Percentiles rank a stretch among this genome's conserved stretches.
These are phyloP conservation scores for Daldinia vernicosa DNA, from an alignment of 495 filamentous ascomycete genomes.

Conservation along the genomic window DNA sequence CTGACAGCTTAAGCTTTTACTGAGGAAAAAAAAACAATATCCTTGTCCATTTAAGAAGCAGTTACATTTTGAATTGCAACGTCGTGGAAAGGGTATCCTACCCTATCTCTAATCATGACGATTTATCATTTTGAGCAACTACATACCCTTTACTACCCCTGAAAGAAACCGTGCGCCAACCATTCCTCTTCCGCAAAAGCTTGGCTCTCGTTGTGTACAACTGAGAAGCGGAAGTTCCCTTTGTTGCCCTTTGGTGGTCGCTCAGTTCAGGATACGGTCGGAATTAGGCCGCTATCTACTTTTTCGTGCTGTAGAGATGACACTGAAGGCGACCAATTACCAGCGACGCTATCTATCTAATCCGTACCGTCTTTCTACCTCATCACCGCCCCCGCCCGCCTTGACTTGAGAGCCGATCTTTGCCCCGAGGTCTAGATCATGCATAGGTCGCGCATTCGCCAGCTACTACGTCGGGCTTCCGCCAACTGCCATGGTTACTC, in stretches of 20 bases:
- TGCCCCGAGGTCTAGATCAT: slow-evolving; percentile 37
- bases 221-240: slow-evolving; percentile 34
- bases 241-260: slow-evolving; percentile 14
- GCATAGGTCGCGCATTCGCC: slow-evolving; percentile 42
- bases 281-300: slow-evolving; percentile 25
- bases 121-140: slow-evolving; percentile 22
- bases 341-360: slow-evolving; percentile 18
- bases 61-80: slow-evolving; percentile 22
- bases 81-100: slow-evolving; percentile 24
- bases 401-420: slow-evolving; percentile 34
- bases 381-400: slow-evolving; percentile 21
- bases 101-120: slow-evolving; percentile 13
- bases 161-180: slow-evolving; percentile 25
- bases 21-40: slow-evolving; percentile 13
- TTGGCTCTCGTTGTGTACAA: slow-evolving; percentile 24
- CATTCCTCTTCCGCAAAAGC: slow-evolving; percentile 31
- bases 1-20: slow-evolving; percentile 9
- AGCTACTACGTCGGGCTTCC: slow-evolving; percentile 38
- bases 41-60: slow-evolving; percentile 7
- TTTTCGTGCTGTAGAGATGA: slow-evolving; percentile 15
- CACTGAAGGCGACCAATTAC: slow-evolving; percentile 31
- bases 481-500: slow-evolving; percentile 43
- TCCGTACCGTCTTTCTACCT: not conserved
- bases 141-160: not conserved
- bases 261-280: slow-evolving; percentile 18